Conservation (phyloP, 2,329 filamentous ascomycete genomes). For the Ophiostoma quercus region DNA sequence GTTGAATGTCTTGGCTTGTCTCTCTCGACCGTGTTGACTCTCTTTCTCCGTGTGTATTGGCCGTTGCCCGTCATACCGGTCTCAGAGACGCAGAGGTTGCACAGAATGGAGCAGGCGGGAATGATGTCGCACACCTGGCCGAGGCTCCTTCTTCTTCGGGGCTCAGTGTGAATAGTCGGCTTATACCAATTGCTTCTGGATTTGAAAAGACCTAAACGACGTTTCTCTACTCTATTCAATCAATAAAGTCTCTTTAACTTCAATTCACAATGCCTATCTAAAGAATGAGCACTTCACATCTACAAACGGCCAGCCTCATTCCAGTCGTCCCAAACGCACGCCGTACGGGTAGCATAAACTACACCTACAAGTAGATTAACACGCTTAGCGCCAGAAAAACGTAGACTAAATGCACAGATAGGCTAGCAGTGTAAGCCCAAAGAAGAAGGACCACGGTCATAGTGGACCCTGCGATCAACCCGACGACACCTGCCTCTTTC, state of each 20-base stretch:
- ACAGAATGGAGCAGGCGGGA: not conserved
- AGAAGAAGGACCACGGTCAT: conserved; percentile 8
- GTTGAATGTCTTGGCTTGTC: conserved; percentile 1
- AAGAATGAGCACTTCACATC: not conserved
- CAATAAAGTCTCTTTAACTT: not conserved
- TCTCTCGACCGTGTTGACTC: not conserved
- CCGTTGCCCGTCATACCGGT: not conserved
- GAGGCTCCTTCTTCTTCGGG: not conserved
- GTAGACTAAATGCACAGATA: not conserved
- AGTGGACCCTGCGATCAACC: conserved; percentile 16
- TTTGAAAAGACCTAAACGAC: not conserved
- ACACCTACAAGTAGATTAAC: not conserved
- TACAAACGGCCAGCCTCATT: not conserved
- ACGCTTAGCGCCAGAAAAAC: not conserved
- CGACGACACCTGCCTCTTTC: conserved; percentile 20
- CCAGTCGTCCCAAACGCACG: not conserved
- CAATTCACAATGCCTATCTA: not conserved
- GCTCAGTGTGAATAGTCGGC: not conserved
- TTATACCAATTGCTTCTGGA: too few species aligned
- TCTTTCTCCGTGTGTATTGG: not conserved
- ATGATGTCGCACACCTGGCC: not conserved
- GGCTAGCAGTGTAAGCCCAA: not conserved
- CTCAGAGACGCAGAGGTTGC: not conserved
- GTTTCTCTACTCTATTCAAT: not conserved
- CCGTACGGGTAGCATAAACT: too few species aligned